Evolutionary conservation across 371 early-diverging fungal genomes (phyloP).

Genomic region (Mucor ambiguus): DNA sequence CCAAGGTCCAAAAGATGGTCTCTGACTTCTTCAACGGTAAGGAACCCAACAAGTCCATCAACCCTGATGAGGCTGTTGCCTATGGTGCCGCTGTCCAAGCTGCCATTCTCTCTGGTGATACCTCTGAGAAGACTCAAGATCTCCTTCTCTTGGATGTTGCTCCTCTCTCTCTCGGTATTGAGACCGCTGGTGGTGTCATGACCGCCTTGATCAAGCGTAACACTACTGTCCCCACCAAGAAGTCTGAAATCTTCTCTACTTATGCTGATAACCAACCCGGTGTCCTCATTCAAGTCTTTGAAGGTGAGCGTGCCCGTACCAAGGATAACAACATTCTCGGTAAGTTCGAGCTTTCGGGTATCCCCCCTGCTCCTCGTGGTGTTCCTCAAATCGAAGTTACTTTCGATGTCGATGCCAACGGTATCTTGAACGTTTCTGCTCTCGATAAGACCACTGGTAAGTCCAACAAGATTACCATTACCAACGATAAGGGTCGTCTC

Average conservation of each 20-base stretch:
- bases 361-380: conserved; percentile 91
- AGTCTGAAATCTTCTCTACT: conserved; percentile 66
- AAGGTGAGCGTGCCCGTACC: conserved; percentile 92
- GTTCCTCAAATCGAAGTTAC: conserved; percentile 92
- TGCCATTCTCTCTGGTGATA: conserved; percentile 81
- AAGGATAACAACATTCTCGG: conserved; percentile 94
- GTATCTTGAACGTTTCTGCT: conserved; percentile 93
- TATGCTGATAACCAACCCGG: conserved; percentile 74
- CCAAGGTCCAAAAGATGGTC: conserved; percentile 98
- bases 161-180: conserved; percentile 93
- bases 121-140: conserved; percentile 68
- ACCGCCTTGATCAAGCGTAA: conserved; percentile 82
- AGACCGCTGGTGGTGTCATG: conserved; percentile 91
- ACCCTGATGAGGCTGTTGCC: conserved; percentile 97
- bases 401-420: conserved; percentile 95
- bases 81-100: conserved; percentile 98
- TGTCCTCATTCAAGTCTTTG: conserved; percentile 91
- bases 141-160: conserved; percentile 89
- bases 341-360: conserved; percentile 86
- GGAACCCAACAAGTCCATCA: conserved; percentile 94
- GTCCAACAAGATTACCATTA: conserved; percentile 83
- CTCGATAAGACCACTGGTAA: conserved; percentile 91
- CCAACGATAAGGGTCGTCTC: conserved; percentile 92
- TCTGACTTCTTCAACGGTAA: conserved; percentile 97
- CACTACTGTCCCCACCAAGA: conserved; percentile 91